Evolutionary conservation across 495 filamentous ascomycete species (phyloP).

Genomic region (Hypoxylon subgilvum): DNA sequence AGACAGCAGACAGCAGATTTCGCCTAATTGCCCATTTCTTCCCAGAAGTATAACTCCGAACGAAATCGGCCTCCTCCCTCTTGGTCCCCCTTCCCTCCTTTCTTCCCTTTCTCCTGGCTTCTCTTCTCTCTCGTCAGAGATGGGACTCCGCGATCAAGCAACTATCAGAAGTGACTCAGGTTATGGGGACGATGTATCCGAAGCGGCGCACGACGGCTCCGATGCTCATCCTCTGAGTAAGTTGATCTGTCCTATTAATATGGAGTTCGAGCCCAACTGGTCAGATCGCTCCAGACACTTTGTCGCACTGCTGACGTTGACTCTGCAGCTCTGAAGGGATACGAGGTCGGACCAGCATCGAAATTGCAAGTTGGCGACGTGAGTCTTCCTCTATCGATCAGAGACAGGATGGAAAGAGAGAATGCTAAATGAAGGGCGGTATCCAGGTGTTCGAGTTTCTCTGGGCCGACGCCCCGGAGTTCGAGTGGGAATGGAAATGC

Average conservation of each 20-base stretch:
- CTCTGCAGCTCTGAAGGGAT: slow-evolving; percentile 40
- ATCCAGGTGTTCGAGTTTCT: slow-evolving; percentile 45
- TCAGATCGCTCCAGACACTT: slow-evolving; percentile 1
- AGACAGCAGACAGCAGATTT: too few relatives aligned
- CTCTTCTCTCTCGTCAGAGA: slow-evolving; percentile 42
- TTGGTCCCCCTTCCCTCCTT: slow-evolving; percentile 32
- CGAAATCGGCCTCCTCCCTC: slow-evolving; percentile 30
- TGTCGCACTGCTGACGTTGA: slow-evolving; percentile 16
- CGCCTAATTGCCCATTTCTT: slow-evolving; percentile 10
- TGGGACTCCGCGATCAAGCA: slow-evolving; percentile 45
- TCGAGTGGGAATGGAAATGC: slow-evolving; percentile 47
- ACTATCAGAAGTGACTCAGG: slow-evolving; percentile 46
- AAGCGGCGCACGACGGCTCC: slow-evolving; percentile 37
- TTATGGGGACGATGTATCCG: slow-evolving; percentile 44
- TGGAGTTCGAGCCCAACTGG: not conserved
- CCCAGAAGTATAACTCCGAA: slow-evolving; percentile 32
- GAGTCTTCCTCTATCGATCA: slow-evolving; percentile 18
- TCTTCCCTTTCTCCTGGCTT: slow-evolving; percentile 27
- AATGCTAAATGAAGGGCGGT: slow-evolving; percentile 10
- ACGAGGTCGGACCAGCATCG: slow-evolving; percentile 42
- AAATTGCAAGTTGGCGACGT: slow-evolving; percentile 46
- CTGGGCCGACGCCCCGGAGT: slow-evolving; percentile 42
- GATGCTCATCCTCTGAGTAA: slow-evolving; percentile 44
- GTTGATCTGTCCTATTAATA: slow-evolving; percentile 18
- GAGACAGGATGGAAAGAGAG: not conserved